Conservation (phyloP, 805 yeast genomes). For the Saccharomycopsis sp. region DNA sequence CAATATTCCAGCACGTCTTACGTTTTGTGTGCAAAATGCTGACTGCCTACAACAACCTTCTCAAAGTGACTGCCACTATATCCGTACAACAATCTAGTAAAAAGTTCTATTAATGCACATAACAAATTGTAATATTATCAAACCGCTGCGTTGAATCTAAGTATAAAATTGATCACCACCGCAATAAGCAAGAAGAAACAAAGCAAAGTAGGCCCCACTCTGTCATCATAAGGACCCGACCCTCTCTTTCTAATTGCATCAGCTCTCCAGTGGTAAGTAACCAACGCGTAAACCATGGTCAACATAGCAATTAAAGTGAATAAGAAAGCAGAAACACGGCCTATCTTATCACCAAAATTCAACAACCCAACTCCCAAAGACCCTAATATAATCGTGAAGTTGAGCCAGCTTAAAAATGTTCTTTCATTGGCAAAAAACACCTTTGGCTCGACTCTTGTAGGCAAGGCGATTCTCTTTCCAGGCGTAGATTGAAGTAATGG, state of each 20-base stretch:
- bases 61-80: too few species aligned
- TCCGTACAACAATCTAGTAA: too few species aligned
- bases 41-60: too few species aligned
- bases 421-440: constrained; percentile 99
- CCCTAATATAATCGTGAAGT: constrained; percentile 96
- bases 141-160: constrained; percentile 55
- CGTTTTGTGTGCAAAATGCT: too few species aligned
- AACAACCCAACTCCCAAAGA: constrained; percentile 93
- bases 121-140: too few species aligned
- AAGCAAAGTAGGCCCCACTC: constrained; percentile 96
- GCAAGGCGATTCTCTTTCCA: constrained; percentile 91
- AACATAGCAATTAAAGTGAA: constrained; percentile 97
- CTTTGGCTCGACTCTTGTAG: constrained; percentile 97
- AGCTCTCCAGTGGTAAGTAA: constrained; percentile 99
- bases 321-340: constrained; percentile 86
- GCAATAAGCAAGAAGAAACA: constrained; percentile 91
- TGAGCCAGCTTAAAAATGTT: constrained; percentile 96
- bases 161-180: constrained; percentile 83
- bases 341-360: constrained; percentile 92
- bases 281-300: constrained; percentile 91
- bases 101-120: too few species aligned
- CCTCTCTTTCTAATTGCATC: constrained; percentile 97
- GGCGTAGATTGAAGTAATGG: constrained; percentile 70
- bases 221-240: constrained; percentile 98
- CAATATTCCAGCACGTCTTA: too few species aligned